Evolutionary conservation across 495 filamentous ascomycete species (phyloP), one percentile per base, ranked within the genome.

Genomic region (Hypoxylon intermedium): DNA sequence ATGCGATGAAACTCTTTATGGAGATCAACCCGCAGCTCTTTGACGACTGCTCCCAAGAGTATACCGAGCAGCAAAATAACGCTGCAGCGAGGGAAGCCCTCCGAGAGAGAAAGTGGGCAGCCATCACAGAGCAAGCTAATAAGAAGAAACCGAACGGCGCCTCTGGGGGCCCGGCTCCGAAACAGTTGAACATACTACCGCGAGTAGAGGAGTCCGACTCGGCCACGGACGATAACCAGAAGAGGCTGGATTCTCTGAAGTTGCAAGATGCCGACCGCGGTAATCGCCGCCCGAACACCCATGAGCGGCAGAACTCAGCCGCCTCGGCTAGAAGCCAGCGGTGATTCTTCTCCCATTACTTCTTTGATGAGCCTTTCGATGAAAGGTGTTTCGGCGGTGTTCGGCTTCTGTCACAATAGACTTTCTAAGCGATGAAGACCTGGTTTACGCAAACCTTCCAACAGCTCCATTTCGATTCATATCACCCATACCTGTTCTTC

Each of bases 1-100:
- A 98, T 69, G 94, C 94, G 42, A 99, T 99, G 94, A 99, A 99
- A 71, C 87, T 99, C 38, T 99, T 99, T 75, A 99, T 99, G 94
- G 94, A 99, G 74, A 97, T 99, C 67, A 98, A 99, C 67, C 94
- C 94, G 12, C 91, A 96, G 68, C 87, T 99, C 19, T 99, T 99
- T 70, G 94, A 99, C 63, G 94, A 98, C 67, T 99, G 94, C 76
- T 96, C 93, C 5, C 92, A 96, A 67, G 92, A 97, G 56, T 99
- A 98, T 71, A 93, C 92, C n/a, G 94, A 98, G 70, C 87, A 92
- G 59, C 93, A 98, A 74, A 94, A 92, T 72, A 91, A 83, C 59
- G 90, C 91, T 11, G 86, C 91, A 1, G 81, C 93, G 33, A 83
- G 91, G 26, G 85, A 95, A 67, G 83, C 86, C 59, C 78, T 83